phyloP scores from a whole-genome alignment of 257 asterid genomes.

The Plectranthus barbatus region DNA sequence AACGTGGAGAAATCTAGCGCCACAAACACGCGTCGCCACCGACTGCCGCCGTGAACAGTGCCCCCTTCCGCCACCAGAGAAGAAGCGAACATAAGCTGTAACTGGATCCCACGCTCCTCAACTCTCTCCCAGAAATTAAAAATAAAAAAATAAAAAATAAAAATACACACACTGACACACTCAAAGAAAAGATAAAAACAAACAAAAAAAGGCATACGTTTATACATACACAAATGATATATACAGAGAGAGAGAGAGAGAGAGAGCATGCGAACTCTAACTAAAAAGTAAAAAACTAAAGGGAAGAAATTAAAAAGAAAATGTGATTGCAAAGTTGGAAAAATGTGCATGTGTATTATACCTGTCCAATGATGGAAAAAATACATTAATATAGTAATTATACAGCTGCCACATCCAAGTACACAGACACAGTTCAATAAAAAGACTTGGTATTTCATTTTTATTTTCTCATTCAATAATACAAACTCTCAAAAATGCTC shows the following conservation, averaged over 20 bases:
- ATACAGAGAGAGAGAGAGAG: neutral
- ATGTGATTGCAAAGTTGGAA: constrained; percentile 7
- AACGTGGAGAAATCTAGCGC: constrained; percentile 16
- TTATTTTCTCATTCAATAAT: neutral
- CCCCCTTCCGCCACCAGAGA: constrained; percentile 28
- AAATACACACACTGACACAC: no score
- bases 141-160: neutral
- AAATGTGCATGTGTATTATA: constrained; percentile 21
- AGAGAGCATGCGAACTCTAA: constrained; percentile 1
- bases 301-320: neutral
- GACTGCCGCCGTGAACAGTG: constrained; percentile 15
- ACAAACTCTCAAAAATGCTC: no score
- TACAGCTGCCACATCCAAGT: constrained; percentile 18
- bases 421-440: constrained; percentile 15
- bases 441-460: neutral
- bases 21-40: constrained; percentile 26
- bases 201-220: neutral
- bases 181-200: neutral
- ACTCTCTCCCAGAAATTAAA: neutral
- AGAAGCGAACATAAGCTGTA: constrained; percentile 29
- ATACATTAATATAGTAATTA: constrained; percentile 20
- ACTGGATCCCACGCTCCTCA: constrained; percentile 18
- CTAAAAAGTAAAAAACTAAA: no score
- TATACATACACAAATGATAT: neutral
- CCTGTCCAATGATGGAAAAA: constrained; percentile 27